A percentile compares a stretch with the other conserved stretches of the same genome.
phyloP scores from a whole-genome alignment of 257 asterid species.

The Lycium barbarum region DNA sequence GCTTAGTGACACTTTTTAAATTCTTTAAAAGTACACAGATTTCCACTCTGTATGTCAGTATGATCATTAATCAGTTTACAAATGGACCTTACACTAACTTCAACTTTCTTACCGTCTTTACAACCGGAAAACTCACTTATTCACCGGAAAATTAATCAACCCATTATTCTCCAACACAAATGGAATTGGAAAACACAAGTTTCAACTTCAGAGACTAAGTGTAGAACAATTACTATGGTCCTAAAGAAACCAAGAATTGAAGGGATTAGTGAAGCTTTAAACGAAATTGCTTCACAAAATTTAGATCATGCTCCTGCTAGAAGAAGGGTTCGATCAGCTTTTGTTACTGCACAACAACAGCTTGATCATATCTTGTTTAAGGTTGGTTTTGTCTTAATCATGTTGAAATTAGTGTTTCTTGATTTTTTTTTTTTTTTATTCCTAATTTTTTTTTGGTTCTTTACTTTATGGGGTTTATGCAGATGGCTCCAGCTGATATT shows the following conservation, averaged over 20 bases:
- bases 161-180: conserved; percentile 38
- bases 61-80: not conserved
- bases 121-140: conserved; percentile 36
- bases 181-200: conserved; percentile 30
- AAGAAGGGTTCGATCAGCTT: conserved; percentile 94
- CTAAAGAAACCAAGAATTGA: conserved; percentile 65
- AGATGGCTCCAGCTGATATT: conserved; percentile 96
- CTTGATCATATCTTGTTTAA: conserved; percentile 89
- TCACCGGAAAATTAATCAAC: conserved; percentile 33
- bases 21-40: not conserved
- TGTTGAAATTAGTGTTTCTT: not conserved
- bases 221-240: conserved; percentile 50
- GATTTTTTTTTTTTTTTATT: not conserved
- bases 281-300: conserved; percentile 87
- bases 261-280: conserved; percentile 78
- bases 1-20: not conserved
- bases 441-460: not conserved
- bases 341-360: conserved; percentile 61
- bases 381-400: conserved; percentile 45
- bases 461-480: conserved; percentile 30
- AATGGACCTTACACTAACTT: conserved; percentile 55
- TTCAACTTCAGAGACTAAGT: conserved; percentile 30
- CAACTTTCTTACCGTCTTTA: conserved; percentile 49
- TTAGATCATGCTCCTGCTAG: conserved; percentile 91
- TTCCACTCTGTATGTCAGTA: conserved; percentile 20